Conservation (phyloP, 139 green algal genomes). For the Closterium sp. region DNA sequence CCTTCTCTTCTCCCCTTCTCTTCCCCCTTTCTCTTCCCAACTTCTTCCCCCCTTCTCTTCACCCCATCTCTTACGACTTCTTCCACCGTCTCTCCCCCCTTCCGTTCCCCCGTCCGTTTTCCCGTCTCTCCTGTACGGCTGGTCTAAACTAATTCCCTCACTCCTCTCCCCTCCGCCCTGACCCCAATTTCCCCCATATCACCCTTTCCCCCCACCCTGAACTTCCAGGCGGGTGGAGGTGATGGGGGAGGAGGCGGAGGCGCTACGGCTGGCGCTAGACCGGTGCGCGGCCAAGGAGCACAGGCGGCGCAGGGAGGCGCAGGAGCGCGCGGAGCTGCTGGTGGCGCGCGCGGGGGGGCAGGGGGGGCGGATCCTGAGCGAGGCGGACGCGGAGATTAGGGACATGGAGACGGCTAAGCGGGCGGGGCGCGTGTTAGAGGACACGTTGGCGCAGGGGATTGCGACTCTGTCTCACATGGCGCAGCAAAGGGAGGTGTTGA, state of each 20-base stretch:
- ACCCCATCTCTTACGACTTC: too few species aligned
- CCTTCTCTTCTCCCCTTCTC: too few species aligned
- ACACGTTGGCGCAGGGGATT: neutral
- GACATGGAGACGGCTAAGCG: constrained; percentile 15
- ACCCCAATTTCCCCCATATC: too few species aligned
- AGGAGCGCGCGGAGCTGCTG: constrained; percentile 23
- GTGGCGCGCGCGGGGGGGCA: neutral
- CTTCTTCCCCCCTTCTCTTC: too few species aligned
- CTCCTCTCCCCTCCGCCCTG: too few species aligned
- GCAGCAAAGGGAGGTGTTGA: constrained; percentile 31
- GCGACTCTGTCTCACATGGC: constrained; percentile 15
- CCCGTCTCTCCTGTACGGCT: too few species aligned
- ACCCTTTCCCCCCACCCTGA: too few species aligned
- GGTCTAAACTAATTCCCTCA: too few species aligned
- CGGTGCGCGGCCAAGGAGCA: constrained; percentile 14
- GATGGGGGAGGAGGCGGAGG: constrained; percentile 30
- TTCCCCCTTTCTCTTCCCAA: too few species aligned
- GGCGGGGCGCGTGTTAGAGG: constrained; percentile 17
- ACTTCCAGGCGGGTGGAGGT: constrained; percentile 24
- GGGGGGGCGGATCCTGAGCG: constrained; percentile 7
- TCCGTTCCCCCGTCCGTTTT: too few species aligned
- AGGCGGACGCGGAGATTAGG: constrained; percentile 11
- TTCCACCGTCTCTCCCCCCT: too few species aligned
- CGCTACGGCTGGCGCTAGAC: constrained; percentile 29
- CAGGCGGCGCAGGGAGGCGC: constrained; percentile 14